Evolutionary conservation across 1,284 basidiomycete genomes (phyloP), one percentile per base, ranked within the genome.

Genomic region (Pseudozyma pruni): DNA sequence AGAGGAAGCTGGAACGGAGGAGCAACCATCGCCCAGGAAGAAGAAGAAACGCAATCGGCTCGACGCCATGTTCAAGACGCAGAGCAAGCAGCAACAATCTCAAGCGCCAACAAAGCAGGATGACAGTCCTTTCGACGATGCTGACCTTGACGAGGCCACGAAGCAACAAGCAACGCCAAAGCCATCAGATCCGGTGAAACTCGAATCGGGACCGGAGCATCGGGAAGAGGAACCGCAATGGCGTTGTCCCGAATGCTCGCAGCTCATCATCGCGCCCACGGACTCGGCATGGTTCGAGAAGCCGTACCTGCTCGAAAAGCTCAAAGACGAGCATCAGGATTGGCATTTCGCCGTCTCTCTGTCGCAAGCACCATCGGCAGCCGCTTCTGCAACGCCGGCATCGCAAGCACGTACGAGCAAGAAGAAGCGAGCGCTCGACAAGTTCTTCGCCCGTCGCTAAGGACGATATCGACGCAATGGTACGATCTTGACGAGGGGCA

Each of bases 281-380:
- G 50, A 41, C 20, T 52, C 56, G 29, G 53, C 68, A 4, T 55
- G 60, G 60, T 67, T 72, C 42, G 69, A 72, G 27, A 46, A 51
- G 46, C 59, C 64, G 1, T 72, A 68, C 20, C 40, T 72, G 19
- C 44, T 72, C 6, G 56, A 63, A 42, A 63, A 56, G 41, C 49
- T 68, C 27, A 57, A 63, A 38, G 63, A 78, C 38, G 76, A 78
- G 47, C 76, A 78, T 44, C 56, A 63, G 16, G 76, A 78, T 50
- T 78, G 68, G 67, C 76, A 78, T 29, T 75, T 76, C 53, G 76
- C 76, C 37, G 49, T 76, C n/a, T 57, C 60, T 5, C 60, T 72
- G 14, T 72, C 70, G 13, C 63, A 72, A 31, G 68, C 59, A 10
- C 54, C 54, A 31, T n/a, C 50, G 0, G 17, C 54, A 11, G 16